Base-by-base conservation (phyloP, 2,329 filamentous ascomycete genomes). In the Xylariaceae sp. region DNA sequence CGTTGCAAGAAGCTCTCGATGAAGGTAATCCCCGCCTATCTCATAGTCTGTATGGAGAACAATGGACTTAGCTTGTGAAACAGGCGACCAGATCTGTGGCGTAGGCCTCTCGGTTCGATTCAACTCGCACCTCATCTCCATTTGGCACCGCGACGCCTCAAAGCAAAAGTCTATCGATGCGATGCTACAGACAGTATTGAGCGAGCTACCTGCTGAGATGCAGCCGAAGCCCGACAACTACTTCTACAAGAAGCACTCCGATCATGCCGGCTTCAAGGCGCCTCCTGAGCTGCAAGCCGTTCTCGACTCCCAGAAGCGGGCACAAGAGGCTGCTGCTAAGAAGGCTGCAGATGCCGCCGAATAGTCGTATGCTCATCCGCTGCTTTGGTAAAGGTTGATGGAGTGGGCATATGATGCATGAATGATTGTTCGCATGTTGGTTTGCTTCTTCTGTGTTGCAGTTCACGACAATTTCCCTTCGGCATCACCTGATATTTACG, bases 131-230 rank as follows among this genome's bases (percentile, higher is more conserved):
- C 82, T 96, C 59, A 86, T 96, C 66, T 87, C 88, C 60, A 82
- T 97, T 63, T 97, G 92, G 92, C 94, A 96, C 72, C 89, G 94
- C 55, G 87, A 95, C 63, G 85, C 85, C 18, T 85, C 83, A 52
- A 90, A 94, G 70, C 78, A 89, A 63, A 83, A 81, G 59, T 94
- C 90, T 6, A 81, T 94, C 59, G 83, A 92, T 65, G 81, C 76
- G 55, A 78, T 96, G 52, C 77, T 91, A 43, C 73, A 81, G 54
- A 86, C 82, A 42, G 84, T 96, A 45, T 74, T 95, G 42, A 80
- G 85, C 45, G 82, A 88, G 57, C 74, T 96, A 30, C 86, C 86
- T 6, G 72, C 78, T 1, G 87, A 94, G 65, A 72, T 95, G 58
- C 76, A 76, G 51, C 89, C 89, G 36, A 87, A 86, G 72, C 64